Base-by-base conservation (phyloP, 345 rosid genomes). In the Corchorus olitorius region DNA sequence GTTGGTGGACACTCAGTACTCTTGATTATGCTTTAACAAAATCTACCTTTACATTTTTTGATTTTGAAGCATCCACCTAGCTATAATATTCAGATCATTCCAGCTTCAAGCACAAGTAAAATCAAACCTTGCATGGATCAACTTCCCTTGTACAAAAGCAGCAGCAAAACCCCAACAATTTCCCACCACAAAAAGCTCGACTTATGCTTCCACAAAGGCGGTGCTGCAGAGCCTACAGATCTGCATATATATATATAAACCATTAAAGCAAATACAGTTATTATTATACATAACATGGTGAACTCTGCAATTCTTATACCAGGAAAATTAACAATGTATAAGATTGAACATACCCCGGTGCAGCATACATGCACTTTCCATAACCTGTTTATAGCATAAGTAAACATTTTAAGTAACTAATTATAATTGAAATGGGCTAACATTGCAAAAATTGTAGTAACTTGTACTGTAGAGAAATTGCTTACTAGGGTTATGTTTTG, bases 401-500 rank as follows among this genome's bases (percentile, higher is more conserved):
- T 27, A 27, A 27, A 27, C 27, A 27, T 27, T 27, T 27, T 27
- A 27, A 27, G 27, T 27, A 27, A 27, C 27, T 27, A 0, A 1
- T 27, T 0, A 27, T 27, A 27, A 0, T 27, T 27, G 27, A 27
- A 27, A n/a, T n/a, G 27, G 27, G 27, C 27, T 27, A 27, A 27
- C 15, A 10, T 48, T 60, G 65, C 3, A 10, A 61, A 33, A 4
- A 6, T 61, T 5, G 14, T 22, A 11, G 20, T 41, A 66, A 8
- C 8, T 48, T 41, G 54, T 8, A 17, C 10, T 1, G 53, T 14
- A 68, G 41, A 19, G n/a, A 16, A 16, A 49, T 41, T 17, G 62
- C 86, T 86, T 89, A 95, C 99, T 95, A 0, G 99, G 98, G 74
- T 95, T 84, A 35, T 74, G 37, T 53, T 83, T 93, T 15, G 90